Conservation (phyloP, 2,329 filamentous ascomycete species). For the Fonsecaea multimorphosa region DNA sequence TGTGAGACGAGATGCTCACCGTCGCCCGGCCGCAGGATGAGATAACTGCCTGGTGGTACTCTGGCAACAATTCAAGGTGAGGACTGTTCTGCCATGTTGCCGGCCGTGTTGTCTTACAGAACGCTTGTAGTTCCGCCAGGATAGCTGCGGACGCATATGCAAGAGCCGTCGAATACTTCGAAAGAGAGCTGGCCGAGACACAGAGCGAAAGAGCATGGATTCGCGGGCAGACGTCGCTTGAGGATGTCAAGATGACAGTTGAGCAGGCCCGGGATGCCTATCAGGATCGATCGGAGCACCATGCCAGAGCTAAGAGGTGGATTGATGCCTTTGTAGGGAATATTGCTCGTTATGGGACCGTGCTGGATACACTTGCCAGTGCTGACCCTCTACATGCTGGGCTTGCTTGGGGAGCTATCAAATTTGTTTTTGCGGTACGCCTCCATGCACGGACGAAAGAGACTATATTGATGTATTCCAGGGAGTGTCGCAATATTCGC, state of each 20-base stretch:
- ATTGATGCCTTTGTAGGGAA: neutral
- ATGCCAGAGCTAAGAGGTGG: neutral
- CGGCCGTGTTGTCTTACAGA: neutral
- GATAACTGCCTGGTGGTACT: neutral
- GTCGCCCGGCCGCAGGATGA: neutral
- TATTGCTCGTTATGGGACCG: neutral
- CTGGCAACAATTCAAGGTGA: neutral
- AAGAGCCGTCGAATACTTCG: neutral
- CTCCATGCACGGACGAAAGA: neutral
- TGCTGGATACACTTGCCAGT: neutral
- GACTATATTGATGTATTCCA: neutral
- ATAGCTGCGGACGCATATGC: neutral
- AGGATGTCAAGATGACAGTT: neutral
- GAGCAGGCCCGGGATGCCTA: neutral
- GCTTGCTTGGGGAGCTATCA: conserved; percentile 2
- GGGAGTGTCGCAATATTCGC: neutral
- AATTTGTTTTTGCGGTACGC: neutral
- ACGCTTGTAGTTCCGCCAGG: neutral
- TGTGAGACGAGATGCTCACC: neutral
- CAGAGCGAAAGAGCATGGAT: neutral
- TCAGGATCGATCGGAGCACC: neutral
- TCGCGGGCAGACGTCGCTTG: neutral
- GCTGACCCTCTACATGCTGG: neutral
- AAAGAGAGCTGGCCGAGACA: neutral
- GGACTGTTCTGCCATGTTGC: neutral